Percentiles rank a stretch among this genome's conserved stretches.
These are phyloP conservation scores for Epichloe festucae DNA, from an alignment of 2,329 filamentous ascomycete species.

Conservation along the genomic window DNA sequence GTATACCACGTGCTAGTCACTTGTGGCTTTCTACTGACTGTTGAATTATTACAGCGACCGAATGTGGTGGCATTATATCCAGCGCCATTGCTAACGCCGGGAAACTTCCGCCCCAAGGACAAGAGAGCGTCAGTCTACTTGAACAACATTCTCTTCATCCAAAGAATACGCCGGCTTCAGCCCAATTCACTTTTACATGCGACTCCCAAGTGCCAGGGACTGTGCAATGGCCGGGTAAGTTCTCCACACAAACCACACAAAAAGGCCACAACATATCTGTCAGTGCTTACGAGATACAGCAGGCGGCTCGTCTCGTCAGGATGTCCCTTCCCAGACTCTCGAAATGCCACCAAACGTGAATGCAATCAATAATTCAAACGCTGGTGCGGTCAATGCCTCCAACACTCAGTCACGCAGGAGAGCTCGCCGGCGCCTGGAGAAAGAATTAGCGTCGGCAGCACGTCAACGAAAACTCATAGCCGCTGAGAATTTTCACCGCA, in stretches of 20 bases:
- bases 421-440: constrained; percentile 51
- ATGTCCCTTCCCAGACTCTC: constrained; percentile 9
- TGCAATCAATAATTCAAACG: constrained; percentile 7
- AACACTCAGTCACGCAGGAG: constrained; percentile 32
- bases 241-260: no score
- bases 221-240: constrained; percentile 57
- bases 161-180: constrained; percentile 55
- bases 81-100: constrained; percentile 83
- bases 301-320: constrained; percentile 9
- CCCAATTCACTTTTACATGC: constrained; percentile 94
- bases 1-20: neutral
- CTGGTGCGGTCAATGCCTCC: constrained; percentile 15
- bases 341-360: constrained; percentile 7
- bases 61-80: constrained; percentile 69
- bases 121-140: constrained; percentile 68
- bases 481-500: constrained; percentile 61
- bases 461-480: constrained; percentile 66
- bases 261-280: neutral
- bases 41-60: constrained; percentile 14
- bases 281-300: neutral
- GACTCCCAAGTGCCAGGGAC: constrained; percentile 77
- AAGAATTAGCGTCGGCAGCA: constrained; percentile 63
- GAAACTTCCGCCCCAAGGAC: constrained; percentile 50
- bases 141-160: constrained; percentile 50
- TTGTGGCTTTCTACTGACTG: neutral